phyloP scores from a whole-genome alignment of 1,139 yeast species.

The Candida freyschussii region DNA sequence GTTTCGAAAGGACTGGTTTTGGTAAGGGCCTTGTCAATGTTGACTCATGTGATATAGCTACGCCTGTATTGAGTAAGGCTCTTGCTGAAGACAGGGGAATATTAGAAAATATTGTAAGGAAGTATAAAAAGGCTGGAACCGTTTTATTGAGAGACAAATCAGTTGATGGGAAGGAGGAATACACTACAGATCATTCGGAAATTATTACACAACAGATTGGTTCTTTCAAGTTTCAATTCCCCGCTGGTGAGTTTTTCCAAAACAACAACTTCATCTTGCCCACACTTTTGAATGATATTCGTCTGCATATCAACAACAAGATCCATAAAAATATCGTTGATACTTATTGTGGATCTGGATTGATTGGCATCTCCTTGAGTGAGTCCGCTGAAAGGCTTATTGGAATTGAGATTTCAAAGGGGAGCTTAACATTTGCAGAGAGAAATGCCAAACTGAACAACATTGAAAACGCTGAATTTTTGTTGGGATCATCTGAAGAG shows the following conservation, averaged over 20 bases:
- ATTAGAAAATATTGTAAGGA: slow-evolving; percentile 37
- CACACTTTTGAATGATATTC: slow-evolving; percentile 59
- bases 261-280: slow-evolving; percentile 80
- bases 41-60: slow-evolving; percentile 79
- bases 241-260: slow-evolving; percentile 85
- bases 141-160: slow-evolving; percentile 66
- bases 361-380: slow-evolving; percentile 72
- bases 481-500: slow-evolving; percentile 77
- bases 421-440: slow-evolving; percentile 69
- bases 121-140: slow-evolving; percentile 70
- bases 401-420: slow-evolving; percentile 83
- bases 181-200: slow-evolving; percentile 54
- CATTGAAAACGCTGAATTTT: slow-evolving; percentile 58
- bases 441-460: slow-evolving; percentile 62
- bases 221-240: slow-evolving; percentile 56
- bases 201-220: slow-evolving; percentile 62
- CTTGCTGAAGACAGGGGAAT: slow-evolving; percentile 51
- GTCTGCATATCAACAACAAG: slow-evolving; percentile 42
- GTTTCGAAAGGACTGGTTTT: slow-evolving; percentile 59
- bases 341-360: slow-evolving; percentile 87
- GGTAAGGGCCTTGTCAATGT: slow-evolving; percentile 66
- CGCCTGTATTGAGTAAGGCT: slow-evolving; percentile 58
- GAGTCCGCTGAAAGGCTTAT: slow-evolving; percentile 59
- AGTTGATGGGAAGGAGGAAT: slow-evolving; percentile 23
- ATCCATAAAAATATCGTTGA: slow-evolving; percentile 62